A percentile compares a stretch with the other conserved stretches of the same genome.
phyloP scores from a whole-genome alignment of 768 basidiomycete genomes.

The Boletus coccyginus region DNA sequence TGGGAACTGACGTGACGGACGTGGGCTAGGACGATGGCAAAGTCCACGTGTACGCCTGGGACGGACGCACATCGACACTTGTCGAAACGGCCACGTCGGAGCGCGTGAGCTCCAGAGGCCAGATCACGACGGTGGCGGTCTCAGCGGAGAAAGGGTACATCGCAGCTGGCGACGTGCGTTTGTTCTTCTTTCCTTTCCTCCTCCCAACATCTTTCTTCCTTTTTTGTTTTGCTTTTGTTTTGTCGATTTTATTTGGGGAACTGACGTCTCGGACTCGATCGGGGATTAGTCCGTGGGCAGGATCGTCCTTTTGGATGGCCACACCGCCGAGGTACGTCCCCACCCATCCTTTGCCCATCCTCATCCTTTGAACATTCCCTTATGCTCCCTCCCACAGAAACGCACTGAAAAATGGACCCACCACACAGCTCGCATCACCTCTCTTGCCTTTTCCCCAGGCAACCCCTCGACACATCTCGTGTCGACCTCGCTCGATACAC shows the following conservation, averaged over 20 bases:
- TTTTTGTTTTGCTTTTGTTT: background rate
- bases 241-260: background rate
- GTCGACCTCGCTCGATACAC: constrained; percentile 90
- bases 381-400: constrained; percentile 36
- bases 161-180: constrained; percentile 81
- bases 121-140: constrained; percentile 73
- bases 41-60: constrained; percentile 71
- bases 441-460: constrained; percentile 41
- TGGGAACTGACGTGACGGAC: background rate
- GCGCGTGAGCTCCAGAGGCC: constrained; percentile 55
- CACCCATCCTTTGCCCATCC: background rate
- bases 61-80: constrained; percentile 49
- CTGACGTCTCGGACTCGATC: background rate
- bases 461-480: constrained; percentile 65
- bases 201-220: background rate
- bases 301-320: constrained; percentile 73
- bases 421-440: constrained; percentile 79
- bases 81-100: constrained; percentile 57
- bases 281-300: constrained; percentile 68
- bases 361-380: background rate
- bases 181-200: background rate
- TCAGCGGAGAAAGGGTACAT: constrained; percentile 73
- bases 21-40: constrained; percentile 57
- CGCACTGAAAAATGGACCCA: constrained; percentile 80
- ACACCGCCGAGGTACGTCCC: constrained; percentile 49